Percentiles rank a stretch among this genome's conserved stretches.
Conservation (phyloP, 2,329 filamentous ascomycete species). For the Aspergillus aculeatus region DNA sequence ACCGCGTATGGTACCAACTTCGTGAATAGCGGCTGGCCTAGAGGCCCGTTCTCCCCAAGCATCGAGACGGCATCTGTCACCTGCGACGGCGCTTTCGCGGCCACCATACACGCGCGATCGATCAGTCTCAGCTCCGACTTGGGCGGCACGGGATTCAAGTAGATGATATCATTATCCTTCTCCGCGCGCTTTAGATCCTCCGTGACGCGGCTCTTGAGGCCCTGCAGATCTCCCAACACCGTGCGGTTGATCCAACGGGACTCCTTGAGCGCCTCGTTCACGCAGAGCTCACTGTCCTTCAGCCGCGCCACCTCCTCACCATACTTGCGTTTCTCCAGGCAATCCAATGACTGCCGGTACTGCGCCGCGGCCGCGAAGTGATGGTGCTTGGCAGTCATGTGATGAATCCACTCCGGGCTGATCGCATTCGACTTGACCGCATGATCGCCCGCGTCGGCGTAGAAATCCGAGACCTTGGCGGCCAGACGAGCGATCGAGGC, state of each 20-base stretch:
- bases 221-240: conserved; percentile 78
- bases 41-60: conserved; percentile 74
- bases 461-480: conserved; percentile 86
- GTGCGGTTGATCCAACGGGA: conserved; percentile 75
- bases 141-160: conserved; percentile 77
- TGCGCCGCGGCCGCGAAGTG: conserved; percentile 96
- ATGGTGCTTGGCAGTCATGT: conserved; percentile 94
- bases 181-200: conserved; percentile 91
- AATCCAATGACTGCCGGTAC: conserved; percentile 85
- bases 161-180: conserved; percentile 95
- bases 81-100: conserved; percentile 74
- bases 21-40: conserved; percentile 82
- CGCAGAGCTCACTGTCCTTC: conserved; percentile 76
- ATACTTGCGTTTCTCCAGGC: conserved; percentile 88
- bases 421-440: conserved; percentile 86
- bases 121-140: conserved; percentile 85
- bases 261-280: conserved; percentile 83
- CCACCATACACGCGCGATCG: conserved; percentile 85
- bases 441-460: conserved; percentile 77
- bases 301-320: conserved; percentile 91
- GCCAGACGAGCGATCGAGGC: conserved; percentile 87
- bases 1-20: conserved; percentile 95
- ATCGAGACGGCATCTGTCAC: conserved; percentile 76
- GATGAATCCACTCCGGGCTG: conserved; percentile 94
- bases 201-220: conserved; percentile 74